phyloP scores from a whole-genome alignment of 768 basidiomycete species.

The Lentinula sp. region DNA sequence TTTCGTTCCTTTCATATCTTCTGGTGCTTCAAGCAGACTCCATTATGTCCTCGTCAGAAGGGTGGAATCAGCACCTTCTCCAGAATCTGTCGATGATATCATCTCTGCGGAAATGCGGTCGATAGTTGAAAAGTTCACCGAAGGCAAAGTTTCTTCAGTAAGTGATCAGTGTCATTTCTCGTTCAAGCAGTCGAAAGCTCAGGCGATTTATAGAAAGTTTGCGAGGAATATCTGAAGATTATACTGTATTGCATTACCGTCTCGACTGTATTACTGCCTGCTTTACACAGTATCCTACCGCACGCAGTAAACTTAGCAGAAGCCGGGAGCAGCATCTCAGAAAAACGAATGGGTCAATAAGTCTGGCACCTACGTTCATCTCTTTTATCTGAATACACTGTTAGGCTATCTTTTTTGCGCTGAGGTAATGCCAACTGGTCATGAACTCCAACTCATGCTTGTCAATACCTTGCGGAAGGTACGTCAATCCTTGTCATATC shows the following conservation, averaged over 20 bases:
- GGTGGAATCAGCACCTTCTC: constrained; percentile 56
- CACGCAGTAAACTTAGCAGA: constrained; percentile 77
- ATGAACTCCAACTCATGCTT: constrained; percentile 77
- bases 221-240: constrained; percentile 61
- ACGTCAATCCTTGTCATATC: neutral
- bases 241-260: constrained; percentile 65
- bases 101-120: constrained; percentile 53
- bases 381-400: neutral
- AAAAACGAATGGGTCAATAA: constrained; percentile 61
- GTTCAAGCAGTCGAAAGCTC: constrained; percentile 11
- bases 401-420: constrained; percentile 76
- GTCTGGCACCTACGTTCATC: neutral
- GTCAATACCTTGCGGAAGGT: constrained; percentile 86
- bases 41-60: constrained; percentile 75
- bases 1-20: constrained; percentile 63
- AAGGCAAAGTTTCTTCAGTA: constrained; percentile 48
- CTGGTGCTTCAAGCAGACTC: constrained; percentile 68
- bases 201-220: constrained; percentile 40
- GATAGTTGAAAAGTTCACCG: constrained; percentile 47
- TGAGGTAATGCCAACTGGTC: constrained; percentile 60
- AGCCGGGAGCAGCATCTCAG: constrained; percentile 49
- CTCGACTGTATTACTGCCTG: constrained; percentile 32
- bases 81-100: constrained; percentile 54
- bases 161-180: constrained; percentile 21
- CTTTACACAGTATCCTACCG: constrained; percentile 64